A percentile compares a stretch with the other conserved stretches of the same genome.
Evolutionary conservation across 164 flowering plant genomes (phyloP).

Genomic region (Umbilicus rupestris): DNA sequence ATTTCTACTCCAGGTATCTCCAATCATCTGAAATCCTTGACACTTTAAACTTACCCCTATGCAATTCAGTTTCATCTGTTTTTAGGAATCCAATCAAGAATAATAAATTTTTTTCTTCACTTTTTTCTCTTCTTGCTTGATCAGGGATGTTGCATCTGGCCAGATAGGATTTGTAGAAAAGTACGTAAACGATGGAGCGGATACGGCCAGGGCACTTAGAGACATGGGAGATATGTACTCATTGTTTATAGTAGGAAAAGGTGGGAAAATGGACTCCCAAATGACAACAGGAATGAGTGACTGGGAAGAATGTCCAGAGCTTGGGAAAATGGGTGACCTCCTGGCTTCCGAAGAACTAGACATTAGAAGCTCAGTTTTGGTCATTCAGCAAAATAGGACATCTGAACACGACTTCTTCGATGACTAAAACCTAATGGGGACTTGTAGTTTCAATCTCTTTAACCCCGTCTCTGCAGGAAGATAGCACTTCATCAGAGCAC

Average conservation of each 20-base stretch:
- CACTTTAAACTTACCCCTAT: neutral
- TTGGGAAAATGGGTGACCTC: conserved; percentile 66
- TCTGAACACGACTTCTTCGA: neutral
- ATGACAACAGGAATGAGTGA: conserved; percentile 60
- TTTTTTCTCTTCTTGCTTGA: neutral
- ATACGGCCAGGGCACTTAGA: conserved; percentile 37
- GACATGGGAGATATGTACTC: conserved; percentile 49
- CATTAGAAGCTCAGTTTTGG: conserved; percentile 44
- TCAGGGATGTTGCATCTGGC: conserved; percentile 47
- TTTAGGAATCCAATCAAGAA: neutral
- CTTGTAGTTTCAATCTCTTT: neutral
- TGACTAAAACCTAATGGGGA: neutral
- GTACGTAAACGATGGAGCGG: conserved; percentile 31
- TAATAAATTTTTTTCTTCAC: neutral
- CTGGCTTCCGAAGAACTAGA: conserved; percentile 64
- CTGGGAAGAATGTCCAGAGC: conserved; percentile 85
- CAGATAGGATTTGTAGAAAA: conserved; percentile 45
- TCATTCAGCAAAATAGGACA: conserved; percentile 34
- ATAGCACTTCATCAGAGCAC: too few relatives aligned
- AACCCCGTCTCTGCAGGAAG: neutral
- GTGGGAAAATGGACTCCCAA: conserved; percentile 29
- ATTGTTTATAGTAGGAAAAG: conserved; percentile 58
- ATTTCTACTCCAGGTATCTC: conserved; percentile 43
- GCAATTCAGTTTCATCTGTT: neutral
- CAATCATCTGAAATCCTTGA: neutral